Base-by-base conservation (phyloP, 441 rosid genomes). In the Gossypium gossypioides region DNA sequence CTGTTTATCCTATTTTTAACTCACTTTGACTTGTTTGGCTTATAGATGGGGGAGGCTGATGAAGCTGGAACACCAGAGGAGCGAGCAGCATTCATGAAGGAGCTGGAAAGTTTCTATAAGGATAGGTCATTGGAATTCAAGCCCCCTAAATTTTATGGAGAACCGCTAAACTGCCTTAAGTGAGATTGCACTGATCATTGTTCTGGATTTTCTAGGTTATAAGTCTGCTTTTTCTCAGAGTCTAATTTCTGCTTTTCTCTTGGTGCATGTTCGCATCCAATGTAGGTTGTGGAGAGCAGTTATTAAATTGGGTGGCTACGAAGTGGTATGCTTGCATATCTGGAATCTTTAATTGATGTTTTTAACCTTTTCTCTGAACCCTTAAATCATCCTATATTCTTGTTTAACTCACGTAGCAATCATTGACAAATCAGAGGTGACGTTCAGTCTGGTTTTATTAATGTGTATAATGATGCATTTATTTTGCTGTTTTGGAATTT, bases 221-320 rank as follows among this genome's bases (percentile, higher is more conserved):
- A 34, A 48, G 64, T 61, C 19, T 63, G 16, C 34, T 58, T 69
- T 70, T 50, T 32, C 29, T 50, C 57, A 22, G 46, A 69, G 73
- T 24, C 84, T 89, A 75, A 86, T 44, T 64, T 55, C 32, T 51
- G 15, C 10, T 52, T 68, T 29, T 52, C 0, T 9, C 1, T 3
- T 13, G 21, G 34, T 75, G 16, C 65, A 79, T 76, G 75, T 12
- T 59, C 32, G 50, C 50, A 9, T 75, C 60, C 67, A 68, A 74
- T 74, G 80, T 79, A 93, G 98, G 89, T 83, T 93, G 55, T 93
- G 94, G 94, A 86, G 96, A 80, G 82, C 92, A 74, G 98, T 91
- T 78, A 50, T 88, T 69, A 87, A 75, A 71, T 75, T 93, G 78
- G 97, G 98, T 77, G 98, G 97, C 85, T 91, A 91, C 76, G 97